Base-by-base conservation (phyloP, 2,329 filamentous ascomycete species). In the Malbranchea zuffiana region DNA sequence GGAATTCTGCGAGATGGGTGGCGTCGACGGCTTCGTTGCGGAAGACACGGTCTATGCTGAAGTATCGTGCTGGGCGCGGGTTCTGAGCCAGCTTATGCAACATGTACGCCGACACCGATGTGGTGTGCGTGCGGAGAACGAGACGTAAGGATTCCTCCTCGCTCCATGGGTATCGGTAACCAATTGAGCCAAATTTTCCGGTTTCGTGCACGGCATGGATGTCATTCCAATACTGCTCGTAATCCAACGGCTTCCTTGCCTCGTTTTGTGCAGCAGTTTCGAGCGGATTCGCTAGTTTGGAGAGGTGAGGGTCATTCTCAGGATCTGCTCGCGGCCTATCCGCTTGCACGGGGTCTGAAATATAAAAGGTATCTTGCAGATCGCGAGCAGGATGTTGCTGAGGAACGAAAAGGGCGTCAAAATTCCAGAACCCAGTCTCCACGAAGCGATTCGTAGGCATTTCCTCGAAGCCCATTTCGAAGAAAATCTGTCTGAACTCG, bases 381-480 rank as follows among this genome's bases (percentile, higher is more conserved):
- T 98, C 90, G 57, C 90, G 84, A 42, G 90, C 90, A 35, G 90
- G 90, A 61, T 98, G 90, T 71, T 98, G 90, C 65, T 93, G 90
- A 19, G 88, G 88, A 36, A 96, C 88, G 61, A 88, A 95, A 45
- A 98, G 83, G 16, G 87, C 78, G 56, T 96, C 88, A 61, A 96
- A 96, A 65, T 96, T 96, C 86, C 90, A 98, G 78, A 96, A 95
- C 31, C 88, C 87, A 8, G 87, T 88, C 66, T 98, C 90, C 45
- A 96, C 87, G 58, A 80, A 95, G 59, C 83, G 77, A 64, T 82
- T 81, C 33, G 88, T 95, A 10, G 87, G 83, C 90, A 98, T 96
- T 69, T 98, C 90, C 54, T 88, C 80, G 67, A 96, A 98, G 36
- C 88, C 90, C 79, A 94, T 93, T 59, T 94, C 86, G 65, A 98